phyloP scores from a whole-genome alignment of 352 stramenopile species.

The Globisporangium irregulare region DNA sequence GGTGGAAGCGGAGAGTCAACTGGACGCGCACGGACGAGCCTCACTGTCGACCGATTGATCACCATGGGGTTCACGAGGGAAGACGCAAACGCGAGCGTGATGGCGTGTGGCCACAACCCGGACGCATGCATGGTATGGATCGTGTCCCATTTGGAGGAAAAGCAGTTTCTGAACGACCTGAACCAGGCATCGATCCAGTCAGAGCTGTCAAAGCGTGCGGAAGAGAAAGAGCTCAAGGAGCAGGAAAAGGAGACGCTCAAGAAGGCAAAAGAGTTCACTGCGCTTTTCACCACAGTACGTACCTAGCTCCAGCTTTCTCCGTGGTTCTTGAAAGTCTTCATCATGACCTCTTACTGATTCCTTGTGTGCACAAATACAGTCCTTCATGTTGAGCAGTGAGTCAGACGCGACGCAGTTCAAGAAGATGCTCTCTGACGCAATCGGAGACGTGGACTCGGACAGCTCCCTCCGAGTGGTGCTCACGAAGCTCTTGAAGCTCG shows the following conservation, averaged over 20 bases:
- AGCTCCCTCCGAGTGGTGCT: conserved; percentile 50
- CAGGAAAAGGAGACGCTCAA: conserved; percentile 50
- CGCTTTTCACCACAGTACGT: conserved; percentile 63
- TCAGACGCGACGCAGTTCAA: conserved; percentile 40
- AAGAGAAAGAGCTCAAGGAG: conserved; percentile 57
- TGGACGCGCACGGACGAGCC: conserved; percentile 38
- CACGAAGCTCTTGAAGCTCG: conserved; percentile 62
- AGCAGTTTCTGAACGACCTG: conserved; percentile 62
- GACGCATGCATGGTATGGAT: conserved; percentile 85
- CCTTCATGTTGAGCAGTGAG: conserved; percentile 46
- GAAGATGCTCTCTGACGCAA: conserved; percentile 40
- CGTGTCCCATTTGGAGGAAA: conserved; percentile 68
- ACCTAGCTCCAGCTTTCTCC: background rate
- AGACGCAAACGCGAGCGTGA: conserved; percentile 64
- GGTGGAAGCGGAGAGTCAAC: background rate
- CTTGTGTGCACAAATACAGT: conserved; percentile 27
- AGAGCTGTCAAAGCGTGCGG: conserved; percentile 59
- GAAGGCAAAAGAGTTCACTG: conserved; percentile 53
- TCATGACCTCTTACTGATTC: background rate
- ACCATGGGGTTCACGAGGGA: conserved; percentile 60
- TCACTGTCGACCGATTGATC: conserved; percentile 56
- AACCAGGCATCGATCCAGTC: conserved; percentile 78
- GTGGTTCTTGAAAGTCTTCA: background rate
- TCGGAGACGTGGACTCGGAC: conserved; percentile 40
- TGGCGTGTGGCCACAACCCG: conserved; percentile 47